Base-by-base conservation (phyloP, 106 monocot genomes). In the Ottelia alismoides region DNA sequence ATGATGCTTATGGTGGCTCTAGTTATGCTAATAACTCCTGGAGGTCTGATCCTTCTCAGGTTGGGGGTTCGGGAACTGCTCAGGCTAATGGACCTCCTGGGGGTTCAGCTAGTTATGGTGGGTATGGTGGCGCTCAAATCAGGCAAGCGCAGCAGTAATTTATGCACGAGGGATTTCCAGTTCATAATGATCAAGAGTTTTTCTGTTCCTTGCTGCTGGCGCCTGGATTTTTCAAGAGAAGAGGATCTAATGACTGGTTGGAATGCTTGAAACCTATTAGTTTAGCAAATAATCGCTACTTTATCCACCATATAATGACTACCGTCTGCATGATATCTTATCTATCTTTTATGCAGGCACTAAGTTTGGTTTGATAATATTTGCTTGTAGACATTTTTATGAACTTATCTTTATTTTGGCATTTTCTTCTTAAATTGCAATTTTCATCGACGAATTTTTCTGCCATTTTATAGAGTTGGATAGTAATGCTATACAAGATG, bases 41-140 rank as follows among this genome's bases (percentile, higher is more conserved):
- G 93, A 92, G 71, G 28, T 62, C 78, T 51, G 93, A 94, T 24
- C 61, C 88, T 45, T 78, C 81, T 20, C 94, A 88, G 31, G 87
- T 71, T 45, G 75, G 76, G 12, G 55, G 47, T 50, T 84, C 79
- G 65, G 83, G 74, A 32, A 51, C 72, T 28, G 60, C 52, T 60
- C 74, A 70, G 18, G 60, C 69, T 1, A 77, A 65, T 70, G 85
- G 77, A 1, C 74, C 73, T 29, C 62, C 75, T 66, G 81, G 76
- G 56, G 84, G 75, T 1, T 51, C 56, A 1, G 60, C 64, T 46
- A 52, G 59, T 64, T 93, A 93, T 76, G 81, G 84, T 32, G 77
- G 74, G 6, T 94, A 94, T 78, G 81, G 81, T 52, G 78, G 72
- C 56, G 45, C 60, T 56, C 77, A 62, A 44, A 28, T 71, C 31